Conservation (phyloP, 73 alveolate genomes). For the Paramecium primaurelia region DNA sequence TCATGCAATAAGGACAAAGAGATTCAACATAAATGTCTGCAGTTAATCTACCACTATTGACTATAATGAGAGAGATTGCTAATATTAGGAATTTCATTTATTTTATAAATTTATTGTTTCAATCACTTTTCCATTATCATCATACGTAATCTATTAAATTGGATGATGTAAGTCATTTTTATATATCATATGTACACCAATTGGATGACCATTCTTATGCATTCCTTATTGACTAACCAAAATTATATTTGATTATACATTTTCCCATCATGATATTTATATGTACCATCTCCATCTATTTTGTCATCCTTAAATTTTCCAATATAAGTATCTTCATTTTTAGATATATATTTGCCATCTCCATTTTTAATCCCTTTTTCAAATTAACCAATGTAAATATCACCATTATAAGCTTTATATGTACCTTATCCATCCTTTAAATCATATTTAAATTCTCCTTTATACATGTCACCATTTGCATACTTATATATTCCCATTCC, state of each 20-base stretch:
- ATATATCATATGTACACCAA: not conserved
- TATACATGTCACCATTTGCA: not conserved
- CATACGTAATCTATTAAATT: not conserved
- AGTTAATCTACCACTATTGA: not conserved
- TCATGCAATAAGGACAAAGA: slow-evolving; percentile 35
- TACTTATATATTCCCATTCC: slow-evolving; percentile 40
- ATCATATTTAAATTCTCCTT: slow-evolving; percentile 15
- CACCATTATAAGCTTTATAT: slow-evolving; percentile 19
- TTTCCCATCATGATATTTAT: slow-evolving; percentile 3
- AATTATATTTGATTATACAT: not conserved
- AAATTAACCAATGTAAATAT: not conserved
- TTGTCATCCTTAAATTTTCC: slow-evolving; percentile 5
- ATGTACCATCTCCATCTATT: not conserved
- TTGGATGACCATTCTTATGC: slow-evolving; percentile 10
- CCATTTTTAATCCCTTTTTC: not conserved
- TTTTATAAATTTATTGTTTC: not conserved
- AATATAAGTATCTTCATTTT: not conserved
- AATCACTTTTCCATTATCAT: not conserved
- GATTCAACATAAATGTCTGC: slow-evolving; percentile 7
- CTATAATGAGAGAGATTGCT: not conserved
- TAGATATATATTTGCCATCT: not conserved
- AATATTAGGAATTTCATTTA: not conserved
- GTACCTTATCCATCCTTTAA: slow-evolving; percentile 19
- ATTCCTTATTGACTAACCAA: not conserved
- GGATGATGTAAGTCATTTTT: slow-evolving; percentile 10